Base-by-base conservation (phyloP, 306 rosid genomes). In the Vigna angularis region DNA sequence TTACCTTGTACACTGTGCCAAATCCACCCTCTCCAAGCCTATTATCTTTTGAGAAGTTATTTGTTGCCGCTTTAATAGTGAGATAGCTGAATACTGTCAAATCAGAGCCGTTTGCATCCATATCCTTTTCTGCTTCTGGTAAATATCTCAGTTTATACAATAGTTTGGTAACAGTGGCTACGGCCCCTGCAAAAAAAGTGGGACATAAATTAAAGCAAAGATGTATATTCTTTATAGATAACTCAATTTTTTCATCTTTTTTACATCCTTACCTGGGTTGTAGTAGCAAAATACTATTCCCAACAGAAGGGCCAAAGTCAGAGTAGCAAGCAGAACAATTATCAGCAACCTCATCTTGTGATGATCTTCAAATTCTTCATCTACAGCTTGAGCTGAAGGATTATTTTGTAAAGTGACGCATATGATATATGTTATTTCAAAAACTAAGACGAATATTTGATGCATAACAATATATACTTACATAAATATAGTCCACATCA, bases 21-120 rank as follows among this genome's bases (percentile, higher is more conserved):
- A 71, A 85, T 22, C 93, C 90, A 26, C 90, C 93, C 79, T 86
- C 77, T 64, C 90, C 90, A 51, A 89, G 81, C 82, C 74, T 83
- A 48, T 78, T 83, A 10, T 85, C 75, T 44, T 51, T 64, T n/a
- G 86, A 87, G 71, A 87, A 89, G 59, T 89, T 85, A 70, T 73
- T n/a, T 48, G 93, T 87, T 40, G 90, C 90, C n/a, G 50, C 62
- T 71, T 72, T 86, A 38, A 89, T 58, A 20, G 85, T 67, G 68
- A 85, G 61, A 63, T 82, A 86, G 47, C 75, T 68, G 13, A 86
- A 82, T 15, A 62, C 87, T 80, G 49, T 75, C 66, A 83, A 48
- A 62, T 84, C 81, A 50, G 87, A 73, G 73, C 51, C 57, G 40
- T 76, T 77, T 24, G 48, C 74, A 4, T 68, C 34, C 5, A 82